Evolutionary conservation across 495 filamentous ascomycete genomes (phyloP).

Genomic region (Annulohypoxylon maeteangense): DNA sequence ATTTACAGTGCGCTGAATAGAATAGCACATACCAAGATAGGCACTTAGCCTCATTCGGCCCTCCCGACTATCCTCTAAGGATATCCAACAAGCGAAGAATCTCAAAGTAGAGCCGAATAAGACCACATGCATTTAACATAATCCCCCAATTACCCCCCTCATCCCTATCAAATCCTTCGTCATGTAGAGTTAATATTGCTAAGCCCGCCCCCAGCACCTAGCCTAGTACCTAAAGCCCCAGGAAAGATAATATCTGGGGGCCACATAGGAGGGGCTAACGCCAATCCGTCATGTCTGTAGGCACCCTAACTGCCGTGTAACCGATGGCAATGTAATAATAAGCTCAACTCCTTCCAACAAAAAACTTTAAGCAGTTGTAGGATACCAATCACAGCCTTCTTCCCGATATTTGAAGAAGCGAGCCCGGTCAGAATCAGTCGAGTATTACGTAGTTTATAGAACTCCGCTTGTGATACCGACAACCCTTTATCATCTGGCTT

Average conservation of each 20-base stretch:
- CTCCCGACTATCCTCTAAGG: constrained; percentile 13
- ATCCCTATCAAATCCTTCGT: constrained; percentile 12
- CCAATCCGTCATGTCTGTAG: constrained; percentile 16
- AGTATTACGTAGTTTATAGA: constrained; percentile 20
- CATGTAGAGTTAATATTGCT: constrained; percentile 1
- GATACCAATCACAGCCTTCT: constrained; percentile 30
- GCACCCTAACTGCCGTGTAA: constrained; percentile 31
- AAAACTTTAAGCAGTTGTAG: constrained; percentile 1
- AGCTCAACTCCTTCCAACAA: constrained; percentile 36
- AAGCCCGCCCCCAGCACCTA: constrained; percentile 1
- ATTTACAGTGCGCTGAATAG: constrained; percentile 14
- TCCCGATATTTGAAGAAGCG: constrained; percentile 17
- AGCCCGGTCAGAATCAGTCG: constrained; percentile 21
- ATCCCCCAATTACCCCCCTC: background rate
- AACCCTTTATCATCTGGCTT: background rate
- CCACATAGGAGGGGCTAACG: constrained; percentile 8
- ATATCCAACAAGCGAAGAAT: constrained; percentile 16
- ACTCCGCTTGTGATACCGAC: constrained; percentile 19
- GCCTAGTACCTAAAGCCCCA: background rate
- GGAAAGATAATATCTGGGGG: background rate
- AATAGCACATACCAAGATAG: background rate
- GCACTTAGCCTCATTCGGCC: constrained; percentile 15
- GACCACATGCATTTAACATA: background rate
- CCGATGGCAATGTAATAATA: constrained; percentile 36
- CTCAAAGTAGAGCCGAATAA: constrained; percentile 18